Evolutionary conservation across 805 yeast species (phyloP), one percentile per base, ranked within the genome.

Genomic region (Saturnispora hagleri): DNA sequence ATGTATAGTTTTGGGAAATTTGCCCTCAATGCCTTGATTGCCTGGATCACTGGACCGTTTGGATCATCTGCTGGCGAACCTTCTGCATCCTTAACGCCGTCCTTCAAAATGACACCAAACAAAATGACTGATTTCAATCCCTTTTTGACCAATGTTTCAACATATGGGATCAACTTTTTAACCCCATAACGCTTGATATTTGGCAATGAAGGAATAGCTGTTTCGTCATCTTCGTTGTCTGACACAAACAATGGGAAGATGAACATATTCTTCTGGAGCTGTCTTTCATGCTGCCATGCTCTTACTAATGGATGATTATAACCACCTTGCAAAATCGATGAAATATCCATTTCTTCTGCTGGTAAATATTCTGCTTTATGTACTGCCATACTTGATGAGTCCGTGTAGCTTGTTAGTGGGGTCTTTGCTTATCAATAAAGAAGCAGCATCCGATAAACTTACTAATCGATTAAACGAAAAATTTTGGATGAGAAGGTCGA

Each of bases 41-140:
- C 86, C 55, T 68, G 75, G 58, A 93, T 90, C 2, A 93, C 98
- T 2, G 99, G 98, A 0, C 98, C 97, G 34, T 87, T 77, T 38
- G 97, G 96, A 67, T 89, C 96, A 67, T 93, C 98, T 2, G 99
- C 99, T 45, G 89, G 79, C 2, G 96, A 79, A 8, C 97, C 99
- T 34, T 72, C 73, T 6, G 77, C 73, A 66, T 93, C 99, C 62
- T 93, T 93, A 47, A 70, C 78, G 7, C 85, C 89, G 1, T 76
- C 82, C 51, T 80, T 80, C 59, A 87, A 65, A 17, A 95, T 91
- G 7, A 93, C 97, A 43, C 99, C 99, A 68, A 93, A 93, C 53
- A 93, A 71, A 52, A 93, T 84, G 10, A 93, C 98, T 0, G 97
- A 76, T 56, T 77, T 74, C 46, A 93, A 73, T 1, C 99, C 99